Evolutionary conservation across 129 eudicot species (phyloP), one percentile per base, ranked within the genome.

Genomic region (Pittosporum tobira): DNA sequence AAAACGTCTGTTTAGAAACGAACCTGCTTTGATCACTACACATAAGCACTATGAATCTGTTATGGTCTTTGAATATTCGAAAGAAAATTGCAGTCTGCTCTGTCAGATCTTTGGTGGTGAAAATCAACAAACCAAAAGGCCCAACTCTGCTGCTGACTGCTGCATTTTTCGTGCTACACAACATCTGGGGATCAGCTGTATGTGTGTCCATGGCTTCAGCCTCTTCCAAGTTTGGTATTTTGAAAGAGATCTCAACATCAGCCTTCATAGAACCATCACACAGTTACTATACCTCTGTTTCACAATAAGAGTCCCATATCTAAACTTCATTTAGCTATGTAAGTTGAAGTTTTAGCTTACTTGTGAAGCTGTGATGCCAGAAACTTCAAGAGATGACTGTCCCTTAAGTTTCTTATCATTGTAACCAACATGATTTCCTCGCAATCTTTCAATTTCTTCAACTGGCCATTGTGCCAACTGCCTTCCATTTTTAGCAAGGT

Each of bases 21-120:
- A 31, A 89, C 97, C 88, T 83, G 84, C 82, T 82, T 51, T 85
- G 95, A 69, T 90, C 97, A 64, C 89, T 85, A 59, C 95, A 82
- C 95, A 89, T 85, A 14, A 89, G 73, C 56, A 82, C 94, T 34
- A 63, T 52, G 22, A 51, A 71, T 31, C 61, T 71, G 43, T 60
- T 79, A 21, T 52, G 34, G 6, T 22, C 56, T 64, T 62, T 72
- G 50, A 65, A 80, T 62, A 90, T 63, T 19, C 73, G 51, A 65
- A 90, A 90, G 66, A 77, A 83, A 51, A 90, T 50, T 4, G 95
- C 88, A 30, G 95, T 90, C 55, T 65, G 75, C 62, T 85, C 97
- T 42, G 70, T 64, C 57, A 90, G 73, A 64, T 84, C 82, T 13
- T 67, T 28, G 0, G 95, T 75, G 68, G 95, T 87, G 64, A 90